Base-by-base conservation (phyloP, 208 protist species). In the Leptomonas pyrrhocoris region DNA sequence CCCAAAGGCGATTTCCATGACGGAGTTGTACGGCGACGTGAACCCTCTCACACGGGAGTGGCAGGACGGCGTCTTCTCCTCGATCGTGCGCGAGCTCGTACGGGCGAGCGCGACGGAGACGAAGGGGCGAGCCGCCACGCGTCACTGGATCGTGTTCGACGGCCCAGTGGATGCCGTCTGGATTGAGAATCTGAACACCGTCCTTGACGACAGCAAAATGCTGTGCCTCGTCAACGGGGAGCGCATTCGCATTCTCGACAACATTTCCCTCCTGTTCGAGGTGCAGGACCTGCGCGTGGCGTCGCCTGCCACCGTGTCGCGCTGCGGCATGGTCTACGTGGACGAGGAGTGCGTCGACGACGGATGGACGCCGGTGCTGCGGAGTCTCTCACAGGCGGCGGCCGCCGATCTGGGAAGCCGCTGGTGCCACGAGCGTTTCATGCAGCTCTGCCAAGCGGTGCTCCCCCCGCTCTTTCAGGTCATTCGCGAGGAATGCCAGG, bases 111-210 rank as follows among this genome's bases (percentile, higher is more conserved):
- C 67, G 21, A 42, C 42, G 25, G 56, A 53, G n/a, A 42, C 34
- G 53, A 27, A 40, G 15, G 42, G 30, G 18, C 16, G 54, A 21
- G 65, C 61, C 13, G 30, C 66, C n/a, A 61, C 84, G 53, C 87
- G 91, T 48, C 95, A 98, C 53, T 99, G 97, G 97, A 85, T 98
- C 40, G 82, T 98, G 53, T 99, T 99, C 70, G 98, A 99, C 81
- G 98, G 98, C n/a, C 98, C 98, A 49, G 98, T 99, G 27, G 98
- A 99, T 77, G 94, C 98, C 15, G 72, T 99, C 25, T 99, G 98
- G 98, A 99, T 99, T 85, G 98, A 99, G 74, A 98, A 97, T 75
- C 89, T 99, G 84, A 99, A 99, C 85, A 99, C 98, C 13, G 98
- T 99, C 11, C 88, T 99, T 2, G 98, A 99, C 77, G 98, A 99